Base-by-base conservation (phyloP, 1,284 basidiomycete species). In the Peniophora sp. region DNA sequence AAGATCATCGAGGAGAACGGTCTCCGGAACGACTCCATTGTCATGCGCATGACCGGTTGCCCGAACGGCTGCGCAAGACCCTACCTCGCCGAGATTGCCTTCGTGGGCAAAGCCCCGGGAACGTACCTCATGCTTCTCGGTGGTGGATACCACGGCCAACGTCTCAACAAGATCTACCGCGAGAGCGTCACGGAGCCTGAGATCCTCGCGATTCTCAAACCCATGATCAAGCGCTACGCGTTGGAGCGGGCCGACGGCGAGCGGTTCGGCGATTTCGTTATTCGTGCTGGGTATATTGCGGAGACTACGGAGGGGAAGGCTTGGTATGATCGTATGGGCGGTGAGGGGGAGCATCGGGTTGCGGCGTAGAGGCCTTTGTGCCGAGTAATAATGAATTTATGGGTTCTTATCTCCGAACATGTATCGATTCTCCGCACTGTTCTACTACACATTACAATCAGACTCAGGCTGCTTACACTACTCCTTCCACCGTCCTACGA, bases 31-130 rank as follows among this genome's bases (percentile, higher is more conserved):
- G 94, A 97, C 66, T 87, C 91, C 2, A 95, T 98, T 57, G 85
- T 97, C 52, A 97, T 98, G 92, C 83, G 96, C 53, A 98, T 98
- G 96, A 95, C 92, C 15, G 92, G 93, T 39, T 96, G 93, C 64
- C 93, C 93, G 11, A 96, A 96, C 64, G 93, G 92, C 50, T 95
- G 93, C 64, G 89, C 92, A 10, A 78, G 95, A 54, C 95, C 96
- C n/a, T 98, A 96, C 71, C 74, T 96, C 51, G 96, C 72, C 75
- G 95, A 99, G 74, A 79, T 98, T 36, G 95, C 92, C 0, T 97
- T 99, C 60, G 87, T 99, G 46, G 96, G 96, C 48, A 99, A 98
- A 71, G 95, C 96, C 0, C 92, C 89, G 1, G 95, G 93, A 17
- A 81, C 85, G 41, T 99, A 99, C 66, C 68, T 88, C 46, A 97